phyloP scores from a whole-genome alignment of 192 early-diverging fungal genomes.

The Coemansia aciculifera region DNA sequence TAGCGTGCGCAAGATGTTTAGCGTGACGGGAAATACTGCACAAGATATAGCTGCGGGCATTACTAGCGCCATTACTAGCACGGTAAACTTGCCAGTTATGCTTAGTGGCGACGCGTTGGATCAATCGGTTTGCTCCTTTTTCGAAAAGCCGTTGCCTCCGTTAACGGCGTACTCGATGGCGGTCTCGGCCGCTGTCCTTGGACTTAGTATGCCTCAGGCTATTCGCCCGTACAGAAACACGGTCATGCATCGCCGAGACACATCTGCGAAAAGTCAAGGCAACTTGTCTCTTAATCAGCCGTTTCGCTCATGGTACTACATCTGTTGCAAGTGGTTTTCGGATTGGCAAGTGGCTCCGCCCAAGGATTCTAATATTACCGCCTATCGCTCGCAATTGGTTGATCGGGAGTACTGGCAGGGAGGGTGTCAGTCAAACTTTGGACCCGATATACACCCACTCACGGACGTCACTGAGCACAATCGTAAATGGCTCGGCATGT shows the following conservation, averaged over 20 bases:
- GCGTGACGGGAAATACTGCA: conserved; percentile 3
- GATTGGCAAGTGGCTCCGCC: conserved; percentile 56
- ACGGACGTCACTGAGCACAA: conserved; percentile 21
- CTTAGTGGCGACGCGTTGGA: conserved; percentile 17
- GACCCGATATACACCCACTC: conserved; percentile 19
- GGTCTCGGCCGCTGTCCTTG: conserved; percentile 3
- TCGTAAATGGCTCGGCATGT: conserved; percentile 23
- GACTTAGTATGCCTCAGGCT: conserved; percentile 24
- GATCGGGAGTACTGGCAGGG: conserved; percentile 33
- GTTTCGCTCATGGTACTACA: conserved; percentile 55
- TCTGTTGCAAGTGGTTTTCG: conserved; percentile 62
- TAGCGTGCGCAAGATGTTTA: conserved; percentile 10
- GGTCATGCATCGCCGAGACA: neutral
- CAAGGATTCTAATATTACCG: conserved; percentile 19
- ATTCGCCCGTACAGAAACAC: conserved; percentile 6
- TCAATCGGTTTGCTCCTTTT: conserved; percentile 27
- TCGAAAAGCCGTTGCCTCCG: conserved; percentile 16
- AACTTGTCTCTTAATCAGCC: conserved; percentile 9
- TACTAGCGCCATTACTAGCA: conserved; percentile 32
- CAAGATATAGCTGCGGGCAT: conserved; percentile 25
- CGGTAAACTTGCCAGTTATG: conserved; percentile 10
- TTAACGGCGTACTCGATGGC: conserved; percentile 26
- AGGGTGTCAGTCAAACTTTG: conserved; percentile 39
- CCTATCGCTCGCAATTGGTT: conserved; percentile 31
- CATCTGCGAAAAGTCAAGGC: neutral